Conservation (phyloP, 345 rosid species). For the Mercurialis annua region DNA sequence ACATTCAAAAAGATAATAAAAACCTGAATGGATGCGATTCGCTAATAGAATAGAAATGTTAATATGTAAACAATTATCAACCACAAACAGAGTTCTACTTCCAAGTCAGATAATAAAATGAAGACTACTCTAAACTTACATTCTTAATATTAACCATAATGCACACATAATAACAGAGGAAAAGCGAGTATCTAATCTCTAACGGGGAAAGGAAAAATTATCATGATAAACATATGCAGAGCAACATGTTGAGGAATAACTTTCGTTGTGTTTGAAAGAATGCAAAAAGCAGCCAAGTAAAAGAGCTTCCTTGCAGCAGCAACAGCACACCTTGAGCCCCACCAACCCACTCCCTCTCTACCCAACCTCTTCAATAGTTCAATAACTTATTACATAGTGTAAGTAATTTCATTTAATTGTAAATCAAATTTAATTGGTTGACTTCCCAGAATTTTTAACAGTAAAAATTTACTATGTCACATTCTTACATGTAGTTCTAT, state of each 20-base stretch:
- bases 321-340: too few relatives aligned
- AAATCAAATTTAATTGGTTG: too few relatives aligned
- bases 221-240: neutral
- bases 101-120: neutral
- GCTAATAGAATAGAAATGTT: neutral
- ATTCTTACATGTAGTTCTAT: too few relatives aligned
- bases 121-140: neutral
- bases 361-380: too few relatives aligned
- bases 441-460: too few relatives aligned
- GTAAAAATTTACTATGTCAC: too few relatives aligned
- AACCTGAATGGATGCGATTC: neutral
- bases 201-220: neutral
- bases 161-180: neutral
- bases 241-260: neutral
- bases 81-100: neutral
- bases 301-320: neutral
- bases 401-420: too few relatives aligned
- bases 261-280: neutral
- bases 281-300: neutral
- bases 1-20: neutral
- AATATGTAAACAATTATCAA: neutral
- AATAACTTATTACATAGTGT: too few relatives aligned
- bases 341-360: too few relatives aligned
- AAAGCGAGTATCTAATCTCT: neutral
- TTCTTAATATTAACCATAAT: neutral